Percentiles rank a stretch among this genome's conserved stretches.
phyloP scores from a whole-genome alignment of 2,329 filamentous ascomycete species.

The Basipetospora chlamydospora region DNA sequence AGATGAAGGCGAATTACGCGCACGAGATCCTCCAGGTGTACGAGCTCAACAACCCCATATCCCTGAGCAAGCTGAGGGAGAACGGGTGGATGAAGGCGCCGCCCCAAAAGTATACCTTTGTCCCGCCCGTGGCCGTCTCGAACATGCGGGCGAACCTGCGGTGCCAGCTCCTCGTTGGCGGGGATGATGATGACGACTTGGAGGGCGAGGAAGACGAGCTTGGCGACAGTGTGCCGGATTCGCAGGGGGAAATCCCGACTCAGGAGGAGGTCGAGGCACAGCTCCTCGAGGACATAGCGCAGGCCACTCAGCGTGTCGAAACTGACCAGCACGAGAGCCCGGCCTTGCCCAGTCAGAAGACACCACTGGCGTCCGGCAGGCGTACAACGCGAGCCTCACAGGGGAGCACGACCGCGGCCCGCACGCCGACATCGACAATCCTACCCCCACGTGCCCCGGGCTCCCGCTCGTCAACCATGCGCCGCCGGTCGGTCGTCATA shows the following conservation, averaged over 20 bases:
- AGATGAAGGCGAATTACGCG: conserved; percentile 22
- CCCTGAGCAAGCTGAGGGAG: conserved; percentile 33
- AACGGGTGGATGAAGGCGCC: conserved; percentile 38
- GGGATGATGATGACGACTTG: conserved; percentile 13
- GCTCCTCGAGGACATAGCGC: conserved; percentile 28
- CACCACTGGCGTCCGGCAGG: too few species aligned
- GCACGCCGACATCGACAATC: too few species aligned
- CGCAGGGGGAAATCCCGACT: conserved; percentile 23
- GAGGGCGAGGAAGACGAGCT: conserved; percentile 8
- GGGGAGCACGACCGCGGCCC: too few species aligned
- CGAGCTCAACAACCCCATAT: conserved; percentile 44
- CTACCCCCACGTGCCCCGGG: too few species aligned
- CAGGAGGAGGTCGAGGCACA: conserved; percentile 39
- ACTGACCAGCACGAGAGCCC: not conserved
- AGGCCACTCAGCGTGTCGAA: conserved; percentile 19
- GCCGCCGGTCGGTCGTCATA: not conserved
- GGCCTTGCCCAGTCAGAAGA: not conserved
- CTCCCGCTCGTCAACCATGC: too few species aligned
- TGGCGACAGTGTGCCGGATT: conserved; percentile 7
- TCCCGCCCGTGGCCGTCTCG: conserved; percentile 42
- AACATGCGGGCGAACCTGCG: conserved; percentile 43
- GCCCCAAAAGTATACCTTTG: conserved; percentile 36
- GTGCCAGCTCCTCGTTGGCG: conserved; percentile 30
- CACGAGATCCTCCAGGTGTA: conserved; percentile 44
- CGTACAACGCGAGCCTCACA: too few species aligned